Conservation (phyloP, 257 asterid species). For the Solanum sitiens region DNA sequence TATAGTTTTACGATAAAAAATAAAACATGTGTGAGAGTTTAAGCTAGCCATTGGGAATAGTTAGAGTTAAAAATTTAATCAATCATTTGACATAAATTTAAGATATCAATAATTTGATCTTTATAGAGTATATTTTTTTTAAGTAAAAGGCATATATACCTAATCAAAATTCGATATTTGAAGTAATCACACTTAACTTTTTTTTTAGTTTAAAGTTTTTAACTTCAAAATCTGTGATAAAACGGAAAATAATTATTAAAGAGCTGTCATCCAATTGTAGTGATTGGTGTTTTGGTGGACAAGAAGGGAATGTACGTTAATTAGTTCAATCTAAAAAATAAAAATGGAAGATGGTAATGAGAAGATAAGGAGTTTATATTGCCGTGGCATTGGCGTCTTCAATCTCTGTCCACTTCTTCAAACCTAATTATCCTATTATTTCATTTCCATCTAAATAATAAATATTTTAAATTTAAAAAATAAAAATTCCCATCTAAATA, state of each 20-base stretch:
- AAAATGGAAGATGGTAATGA: background rate
- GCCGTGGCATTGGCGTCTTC: slow-evolving; percentile 22
- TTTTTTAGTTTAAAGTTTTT: background rate
- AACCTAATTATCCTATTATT: background rate
- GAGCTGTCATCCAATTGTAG: background rate
- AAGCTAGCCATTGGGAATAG: background rate
- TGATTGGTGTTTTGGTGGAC: background rate
- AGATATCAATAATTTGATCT: background rate
- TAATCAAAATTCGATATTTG: background rate
- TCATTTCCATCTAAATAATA: background rate
- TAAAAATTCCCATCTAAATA: background rate
- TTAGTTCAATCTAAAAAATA: background rate
- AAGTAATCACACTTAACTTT: background rate
- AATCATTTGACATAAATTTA: background rate
- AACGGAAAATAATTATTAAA: background rate
- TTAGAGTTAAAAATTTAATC: too few relatives aligned
- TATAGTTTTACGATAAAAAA: background rate
- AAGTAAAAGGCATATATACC: background rate
- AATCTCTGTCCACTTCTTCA: slow-evolving; percentile 15
- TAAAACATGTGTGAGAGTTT: background rate
- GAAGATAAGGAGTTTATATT: slow-evolving; percentile 20
- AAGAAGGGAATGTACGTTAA: background rate
- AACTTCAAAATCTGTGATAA: background rate
- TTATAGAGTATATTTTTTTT: background rate
- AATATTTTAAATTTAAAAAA: background rate